Base-by-base conservation (phyloP, 768 basidiomycete species). In the Phylloporus scabripes region DNA sequence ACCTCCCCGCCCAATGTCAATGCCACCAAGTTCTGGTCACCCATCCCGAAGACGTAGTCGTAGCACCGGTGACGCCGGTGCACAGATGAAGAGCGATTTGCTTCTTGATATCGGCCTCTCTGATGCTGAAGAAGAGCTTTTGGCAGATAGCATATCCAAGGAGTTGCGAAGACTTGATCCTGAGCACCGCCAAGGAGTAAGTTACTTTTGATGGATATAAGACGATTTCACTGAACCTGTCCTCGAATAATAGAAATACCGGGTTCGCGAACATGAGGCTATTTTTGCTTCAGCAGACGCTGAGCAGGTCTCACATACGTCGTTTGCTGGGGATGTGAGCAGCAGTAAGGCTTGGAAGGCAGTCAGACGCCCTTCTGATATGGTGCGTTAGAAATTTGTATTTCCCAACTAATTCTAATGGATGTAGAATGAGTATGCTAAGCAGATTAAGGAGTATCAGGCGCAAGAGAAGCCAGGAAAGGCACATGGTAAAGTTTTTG, bases 401-500 rank as follows among this genome's bases (percentile, higher is more conserved):
- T 46, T 21, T 24, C 28, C 9, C 26, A 23, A 2, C 5, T 11
- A 39, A 37, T 20, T 15, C 52, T 49, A 48, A 49, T 26, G 41
- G 45, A n/a, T 46, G 20, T 53, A 96, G 93, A 90, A 97, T 65
- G 92, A 98, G 70, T 92, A 94, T 65, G 82, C 92, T 26, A 88
- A 89, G 59, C 88, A 94, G 64, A 87, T 97, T 54, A 80, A 78
- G 60, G 87, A 91, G 66, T 85, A 83, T 51, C 80, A 83, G 15
- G 76, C 81, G 1, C 82, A 86, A 65, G 85, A 89, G 36, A 85
- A 85, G 52, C 72, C 78, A 11, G 85, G 85, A 36, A 94, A 92
- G 59, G 78, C 84, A 1, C 82, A 87, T 48, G 94, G 92, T 41
- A 97, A 96, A 59, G 87, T 97, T 20, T 98, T 98, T 58, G 90